These are phyloP conservation scores for Ananas comosus DNA, from an alignment of 176 grass and related monocot genomes.

Conservation along the genomic window DNA sequence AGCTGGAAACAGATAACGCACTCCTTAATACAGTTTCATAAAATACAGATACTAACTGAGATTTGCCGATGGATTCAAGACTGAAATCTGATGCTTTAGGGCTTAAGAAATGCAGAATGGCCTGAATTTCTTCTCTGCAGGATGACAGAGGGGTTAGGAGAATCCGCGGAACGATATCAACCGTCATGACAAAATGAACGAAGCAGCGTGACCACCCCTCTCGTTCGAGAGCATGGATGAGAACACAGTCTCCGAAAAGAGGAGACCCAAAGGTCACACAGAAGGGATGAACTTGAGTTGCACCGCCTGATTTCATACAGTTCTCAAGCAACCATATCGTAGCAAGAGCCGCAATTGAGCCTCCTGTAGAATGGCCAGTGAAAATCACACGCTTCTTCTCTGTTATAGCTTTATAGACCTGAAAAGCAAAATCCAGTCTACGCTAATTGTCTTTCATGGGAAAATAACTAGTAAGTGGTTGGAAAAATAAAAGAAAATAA, in stretches of 20 bases:
- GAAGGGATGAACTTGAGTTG: constrained; percentile 51
- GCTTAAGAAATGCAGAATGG: constrained; percentile 54
- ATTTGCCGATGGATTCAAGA: constrained; percentile 28
- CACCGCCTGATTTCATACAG: constrained; percentile 35
- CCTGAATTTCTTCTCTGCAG: constrained; percentile 59
- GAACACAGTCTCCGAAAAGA: constrained; percentile 65
- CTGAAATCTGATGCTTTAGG: constrained; percentile 42
- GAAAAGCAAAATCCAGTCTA: neutral
- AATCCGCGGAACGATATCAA: constrained; percentile 71
- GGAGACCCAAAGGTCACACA: constrained; percentile 92
- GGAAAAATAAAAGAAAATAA: neutral
- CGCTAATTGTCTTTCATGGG: neutral
- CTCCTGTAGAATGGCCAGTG: constrained; percentile 83
- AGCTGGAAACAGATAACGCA: constrained; percentile 63
- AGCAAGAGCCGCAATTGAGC: constrained; percentile 60
- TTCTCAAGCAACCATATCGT: constrained; percentile 92
- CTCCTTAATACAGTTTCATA: constrained; percentile 63
- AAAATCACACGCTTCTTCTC: constrained; percentile 75
- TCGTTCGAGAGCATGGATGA: constrained; percentile 71
- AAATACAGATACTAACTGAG: constrained; percentile 40
- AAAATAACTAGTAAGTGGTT: neutral
- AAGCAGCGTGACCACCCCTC: constrained; percentile 79
- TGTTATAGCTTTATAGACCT: constrained; percentile 57
- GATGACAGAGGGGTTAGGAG: constrained; percentile 49
- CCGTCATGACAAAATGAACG: constrained; percentile 69